Percentiles rank a stretch among this genome's conserved stretches.
These are phyloP conservation scores for Kluyveromyces sp. DNA, from an alignment of 1,139 yeast genomes.

Conservation along the genomic window DNA sequence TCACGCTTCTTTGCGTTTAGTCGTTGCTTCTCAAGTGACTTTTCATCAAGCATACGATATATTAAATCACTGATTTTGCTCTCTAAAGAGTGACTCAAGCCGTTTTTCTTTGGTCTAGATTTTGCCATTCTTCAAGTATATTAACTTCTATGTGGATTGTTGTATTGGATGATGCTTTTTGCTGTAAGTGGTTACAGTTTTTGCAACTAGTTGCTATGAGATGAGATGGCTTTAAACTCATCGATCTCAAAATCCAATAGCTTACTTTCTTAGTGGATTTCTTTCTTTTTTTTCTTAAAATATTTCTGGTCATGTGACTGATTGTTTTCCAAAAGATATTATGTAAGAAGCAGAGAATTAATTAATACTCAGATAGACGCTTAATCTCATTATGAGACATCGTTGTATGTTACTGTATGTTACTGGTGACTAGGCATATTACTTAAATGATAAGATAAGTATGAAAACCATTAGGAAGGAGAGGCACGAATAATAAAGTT, in stretches of 20 bases:
- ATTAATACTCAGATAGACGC: too few relatives aligned
- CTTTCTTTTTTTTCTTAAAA: background rate
- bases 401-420: too few relatives aligned
- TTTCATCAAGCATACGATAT: constrained; percentile 44
- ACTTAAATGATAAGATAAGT: too few relatives aligned
- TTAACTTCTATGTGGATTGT: too few relatives aligned
- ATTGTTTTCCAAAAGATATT: background rate
- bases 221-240: background rate
- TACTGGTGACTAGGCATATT: too few relatives aligned
- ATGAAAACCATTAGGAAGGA: too few relatives aligned
- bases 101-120: constrained; percentile 16
- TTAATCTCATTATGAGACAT: too few relatives aligned
- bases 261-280: too few relatives aligned
- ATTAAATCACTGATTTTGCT: constrained; percentile 44
- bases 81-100: constrained; percentile 35
- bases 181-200: background rate
- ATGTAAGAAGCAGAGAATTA: too few relatives aligned
- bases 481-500: background rate
- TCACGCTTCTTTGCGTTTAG: constrained; percentile 16
- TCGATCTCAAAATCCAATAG: too few relatives aligned
- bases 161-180: too few relatives aligned
- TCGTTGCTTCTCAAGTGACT: constrained; percentile 39
- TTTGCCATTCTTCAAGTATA: constrained; percentile 18
- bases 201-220: constrained; percentile 2
- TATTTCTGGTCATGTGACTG: background rate